Base-by-base conservation (phyloP, 1,139 yeast species). In the Zygosaccharomyces pseudobailii region DNA sequence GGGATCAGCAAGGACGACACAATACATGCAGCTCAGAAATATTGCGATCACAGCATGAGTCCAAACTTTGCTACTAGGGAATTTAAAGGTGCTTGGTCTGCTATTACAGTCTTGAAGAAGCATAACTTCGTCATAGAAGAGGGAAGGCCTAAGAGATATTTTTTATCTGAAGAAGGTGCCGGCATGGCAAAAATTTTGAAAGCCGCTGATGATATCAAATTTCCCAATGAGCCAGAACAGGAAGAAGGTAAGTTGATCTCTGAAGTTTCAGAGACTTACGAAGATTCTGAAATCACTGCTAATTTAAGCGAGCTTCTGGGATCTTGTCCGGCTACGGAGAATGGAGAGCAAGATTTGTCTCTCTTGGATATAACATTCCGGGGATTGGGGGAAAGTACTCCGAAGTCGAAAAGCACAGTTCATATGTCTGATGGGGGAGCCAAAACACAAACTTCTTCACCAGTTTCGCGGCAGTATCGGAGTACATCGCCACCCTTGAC, bases 11-110 rank as follows among this genome's bases (percentile, higher is more conserved):
- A 80, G 59, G 78, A 78, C 8, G 84, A 80, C 43, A 75, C 89
- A 7, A 69, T 76, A 5, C 63, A 74, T 21, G 62, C 66, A 24
- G 95, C 90, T 0, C 68, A 80, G 4, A 76, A 76, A 3, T 84
- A 73, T 59, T 80, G 89, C 51, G 85, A 84, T 51, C 64, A 76
- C 8, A 78, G 94, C 23, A 86, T 89, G 66, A 73, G 76, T 0
- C 60, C 80, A 0, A 84, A 84, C 55, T 81, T 87, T 2, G 70
- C 81, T 0, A 73, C 84, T 2, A 74, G 75, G 27, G 84, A 80
- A 48, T 80, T 74, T 58, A 80, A 87, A 63, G 79, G 92, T 5
- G 90, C 96, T 0, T 90, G 97, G 97, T 73, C 71, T 36, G 75
- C 89, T 9, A 71, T 84, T 37, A 84, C 83, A 52, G 80, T 82